phyloP scores from a whole-genome alignment of 306 rosid species.

The Urtica urens region DNA sequence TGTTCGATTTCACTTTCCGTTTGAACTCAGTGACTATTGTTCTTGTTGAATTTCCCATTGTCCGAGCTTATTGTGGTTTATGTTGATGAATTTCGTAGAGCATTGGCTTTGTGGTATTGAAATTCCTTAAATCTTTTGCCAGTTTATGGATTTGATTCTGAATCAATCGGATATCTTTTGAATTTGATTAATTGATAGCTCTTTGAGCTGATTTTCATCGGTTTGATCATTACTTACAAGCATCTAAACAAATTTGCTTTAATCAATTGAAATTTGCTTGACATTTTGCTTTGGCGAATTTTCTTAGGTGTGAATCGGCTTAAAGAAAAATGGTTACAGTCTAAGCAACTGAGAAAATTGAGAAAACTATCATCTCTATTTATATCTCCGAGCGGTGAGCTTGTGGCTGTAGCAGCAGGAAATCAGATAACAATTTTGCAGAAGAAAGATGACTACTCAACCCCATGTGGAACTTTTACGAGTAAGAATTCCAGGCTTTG shows the following conservation, averaged over 20 bases:
- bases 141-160: too few relatives aligned
- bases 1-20: neutral
- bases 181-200: too few relatives aligned
- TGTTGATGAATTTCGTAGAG: neutral
- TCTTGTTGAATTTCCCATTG: neutral
- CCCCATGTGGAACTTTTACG: conserved; percentile 60
- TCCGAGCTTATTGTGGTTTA: neutral
- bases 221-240: too few relatives aligned
- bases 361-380: conserved; percentile 52
- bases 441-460: conserved; percentile 58
- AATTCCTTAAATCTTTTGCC: neutral
- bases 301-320: conserved; percentile 50
- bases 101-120: neutral
- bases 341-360: conserved; percentile 47
- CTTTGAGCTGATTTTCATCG: too few relatives aligned
- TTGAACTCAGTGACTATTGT: neutral
- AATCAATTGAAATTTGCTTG: neutral
- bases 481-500: conserved; percentile 30
- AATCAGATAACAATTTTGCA: conserved; percentile 68
- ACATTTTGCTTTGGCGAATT: neutral
- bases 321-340: conserved; percentile 55
- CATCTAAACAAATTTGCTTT: neutral
- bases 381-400: conserved; percentile 57
- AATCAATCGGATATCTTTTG: too few relatives aligned
- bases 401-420: conserved; percentile 81